Conservation (phyloP, 2,329 filamentous ascomycete species). For the Rhinocladiella similis region DNA sequence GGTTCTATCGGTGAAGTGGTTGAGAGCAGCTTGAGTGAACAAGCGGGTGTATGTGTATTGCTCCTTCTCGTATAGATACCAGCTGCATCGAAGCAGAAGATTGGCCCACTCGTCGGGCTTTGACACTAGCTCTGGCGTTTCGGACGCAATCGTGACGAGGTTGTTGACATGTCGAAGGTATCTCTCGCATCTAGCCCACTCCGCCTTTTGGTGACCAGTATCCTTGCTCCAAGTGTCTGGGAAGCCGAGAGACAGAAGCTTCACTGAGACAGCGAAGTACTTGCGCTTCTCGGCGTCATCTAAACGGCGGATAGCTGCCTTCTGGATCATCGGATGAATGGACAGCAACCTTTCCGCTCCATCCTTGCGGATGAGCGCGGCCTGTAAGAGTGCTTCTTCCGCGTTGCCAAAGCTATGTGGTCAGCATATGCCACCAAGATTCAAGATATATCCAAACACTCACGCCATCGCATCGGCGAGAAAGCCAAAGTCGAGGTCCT, state of each 20-base stretch:
- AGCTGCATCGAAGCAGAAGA: slow-evolving; percentile 15
- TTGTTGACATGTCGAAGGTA: not conserved
- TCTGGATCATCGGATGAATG: too few species aligned
- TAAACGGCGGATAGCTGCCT: not conserved
- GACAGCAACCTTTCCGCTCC: not conserved
- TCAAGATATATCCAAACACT: not conserved
- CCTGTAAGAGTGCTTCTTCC: not conserved
- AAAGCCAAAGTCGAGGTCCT: not conserved
- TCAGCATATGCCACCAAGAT: not conserved
- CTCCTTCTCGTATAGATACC: slow-evolving; percentile 25
- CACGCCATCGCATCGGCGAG: not conserved
- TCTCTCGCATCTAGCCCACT: not conserved
- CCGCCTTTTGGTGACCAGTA: not conserved
- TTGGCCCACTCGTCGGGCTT: slow-evolving; percentile 7
- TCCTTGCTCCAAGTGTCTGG: not conserved
- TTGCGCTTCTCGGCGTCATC: not conserved
- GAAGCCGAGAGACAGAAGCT: not conserved
- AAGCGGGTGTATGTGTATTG: slow-evolving; percentile 20
- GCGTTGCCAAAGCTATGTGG: not conserved
- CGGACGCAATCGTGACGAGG: not conserved
- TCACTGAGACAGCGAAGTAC: not conserved
- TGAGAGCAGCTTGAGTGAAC: slow-evolving; percentile 12
- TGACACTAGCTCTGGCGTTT: not conserved
- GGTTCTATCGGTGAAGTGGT: slow-evolving; percentile 8
- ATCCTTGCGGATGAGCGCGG: not conserved